Percentiles rank a stretch among this genome's conserved stretches.
phyloP scores from a whole-genome alignment of 805 yeast species.

The Yamadazyma ubonensis region DNA sequence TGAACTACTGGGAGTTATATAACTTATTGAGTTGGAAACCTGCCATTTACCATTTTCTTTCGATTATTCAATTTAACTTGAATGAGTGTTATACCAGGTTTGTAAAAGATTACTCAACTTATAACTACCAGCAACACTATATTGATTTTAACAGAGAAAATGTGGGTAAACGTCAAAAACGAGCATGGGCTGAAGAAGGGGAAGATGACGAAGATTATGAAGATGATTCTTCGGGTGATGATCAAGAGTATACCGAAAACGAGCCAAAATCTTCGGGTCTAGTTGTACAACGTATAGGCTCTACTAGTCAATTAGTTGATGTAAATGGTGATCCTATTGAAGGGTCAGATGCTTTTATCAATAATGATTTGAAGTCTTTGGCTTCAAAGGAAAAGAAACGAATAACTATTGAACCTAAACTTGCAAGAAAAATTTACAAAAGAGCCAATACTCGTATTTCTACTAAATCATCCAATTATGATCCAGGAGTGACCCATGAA shows the following conservation, averaged over 20 bases:
- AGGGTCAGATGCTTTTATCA: constrained; percentile 10
- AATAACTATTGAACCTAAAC: constrained; percentile 13
- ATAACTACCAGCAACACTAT: constrained; percentile 8
- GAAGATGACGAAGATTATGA: constrained; percentile 6
- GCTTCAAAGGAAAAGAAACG: constrained; percentile 12
- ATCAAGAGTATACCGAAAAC: not conserved
- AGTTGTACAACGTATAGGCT: constrained; percentile 8
- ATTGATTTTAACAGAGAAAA: constrained; percentile 12
- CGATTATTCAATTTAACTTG: constrained; percentile 38
- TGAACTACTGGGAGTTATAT: constrained; percentile 47
- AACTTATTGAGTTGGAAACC: constrained; percentile 43
- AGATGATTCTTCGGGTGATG: constrained; percentile 2
- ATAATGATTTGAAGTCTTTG: constrained; percentile 8
- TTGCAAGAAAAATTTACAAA: constrained; percentile 12
- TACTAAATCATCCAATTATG: constrained; percentile 41
- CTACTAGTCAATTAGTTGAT: constrained; percentile 8
- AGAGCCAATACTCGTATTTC: constrained; percentile 15
- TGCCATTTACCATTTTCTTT: constrained; percentile 39
- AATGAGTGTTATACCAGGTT: constrained; percentile 40
- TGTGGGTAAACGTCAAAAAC: constrained; percentile 10
- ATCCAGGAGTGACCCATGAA: constrained; percentile 47
- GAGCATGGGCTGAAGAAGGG: not conserved
- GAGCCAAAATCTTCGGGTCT: constrained; percentile 5
- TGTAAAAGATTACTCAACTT: constrained; percentile 32
- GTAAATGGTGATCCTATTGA: not conserved